Evolutionary conservation across 2,329 filamentous ascomycete species (phyloP).

Genomic region (Cadophora sp.): DNA sequence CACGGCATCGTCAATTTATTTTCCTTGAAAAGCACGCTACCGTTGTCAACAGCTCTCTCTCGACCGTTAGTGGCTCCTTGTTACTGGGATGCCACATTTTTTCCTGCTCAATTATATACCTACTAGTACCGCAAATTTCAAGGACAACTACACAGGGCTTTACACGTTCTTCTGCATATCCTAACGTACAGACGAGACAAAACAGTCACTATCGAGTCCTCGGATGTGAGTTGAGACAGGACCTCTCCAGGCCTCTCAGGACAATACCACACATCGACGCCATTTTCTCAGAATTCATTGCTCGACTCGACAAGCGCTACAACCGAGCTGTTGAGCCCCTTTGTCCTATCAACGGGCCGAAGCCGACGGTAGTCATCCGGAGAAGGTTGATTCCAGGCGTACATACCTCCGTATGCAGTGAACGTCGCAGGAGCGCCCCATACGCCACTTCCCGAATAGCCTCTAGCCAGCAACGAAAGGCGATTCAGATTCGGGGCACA

Average conservation of each 20-base stretch:
- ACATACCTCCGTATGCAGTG: slow-evolving; percentile 43
- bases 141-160: slow-evolving; percentile 26
- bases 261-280: slow-evolving; percentile 10
- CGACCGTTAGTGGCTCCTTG: neutral
- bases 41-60: neutral
- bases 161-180: slow-evolving; percentile 36
- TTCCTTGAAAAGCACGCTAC: slow-evolving; percentile 20
- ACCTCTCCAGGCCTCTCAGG: slow-evolving; percentile 6
- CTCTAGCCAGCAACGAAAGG: slow-evolving; percentile 28
- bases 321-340: slow-evolving; percentile 28
- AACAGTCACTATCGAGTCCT: slow-evolving; percentile 8
- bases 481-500: slow-evolving; percentile 22
- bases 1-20: slow-evolving; percentile 33
- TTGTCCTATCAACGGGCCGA: slow-evolving; percentile 41
- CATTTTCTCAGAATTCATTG: slow-evolving; percentile 16
- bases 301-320: slow-evolving; percentile 20
- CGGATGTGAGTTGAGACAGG: neutral
- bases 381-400: slow-evolving; percentile 34
- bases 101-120: slow-evolving; percentile 6
- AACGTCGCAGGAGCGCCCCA: slow-evolving; percentile 36
- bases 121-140: slow-evolving; percentile 16
- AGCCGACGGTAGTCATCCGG: slow-evolving; percentile 38
- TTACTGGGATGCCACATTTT: neutral
- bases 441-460: slow-evolving; percentile 37
- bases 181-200: slow-evolving; percentile 34